phyloP scores from a whole-genome alignment of 139 green algal species.

The Gonium pectorale region DNA sequence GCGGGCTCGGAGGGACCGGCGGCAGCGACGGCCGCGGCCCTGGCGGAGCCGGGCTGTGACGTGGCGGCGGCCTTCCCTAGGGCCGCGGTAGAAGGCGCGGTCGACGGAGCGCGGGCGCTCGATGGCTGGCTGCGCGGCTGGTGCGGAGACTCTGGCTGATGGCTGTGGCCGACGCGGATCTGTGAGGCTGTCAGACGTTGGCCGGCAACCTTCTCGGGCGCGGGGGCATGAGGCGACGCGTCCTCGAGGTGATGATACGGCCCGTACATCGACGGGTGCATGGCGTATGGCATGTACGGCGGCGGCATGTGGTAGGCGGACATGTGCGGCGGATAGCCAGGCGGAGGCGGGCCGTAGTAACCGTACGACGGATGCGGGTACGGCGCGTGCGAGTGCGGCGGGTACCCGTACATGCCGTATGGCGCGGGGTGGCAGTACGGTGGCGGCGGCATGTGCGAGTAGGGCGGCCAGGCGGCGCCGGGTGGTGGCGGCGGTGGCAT shows the following conservation, averaged over 20 bases:
- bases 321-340: neutral
- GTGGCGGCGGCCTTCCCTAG: neutral
- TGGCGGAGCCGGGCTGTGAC: too few species aligned
- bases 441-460: neutral
- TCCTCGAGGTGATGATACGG: neutral
- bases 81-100: too few species aligned
- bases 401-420: conserved; percentile 18
- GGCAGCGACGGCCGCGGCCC: too few species aligned
- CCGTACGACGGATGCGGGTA: neutral
- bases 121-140: too few species aligned
- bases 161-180: too few species aligned
- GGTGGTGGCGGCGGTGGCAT: too few species aligned
- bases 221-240: too few species aligned
- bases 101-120: too few species aligned
- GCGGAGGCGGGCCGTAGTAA: neutral
- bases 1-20: too few species aligned
- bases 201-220: too few species aligned
- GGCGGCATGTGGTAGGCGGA: neutral
- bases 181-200: too few species aligned
- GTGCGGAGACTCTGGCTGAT: too few species aligned
- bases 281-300: neutral
- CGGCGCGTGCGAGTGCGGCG: neutral
- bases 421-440: neutral
- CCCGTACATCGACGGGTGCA: neutral
- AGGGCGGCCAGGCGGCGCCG: neutral